Percentiles rank a stretch among this genome's conserved stretches.
Conservation (phyloP, 2,329 filamentous ascomycete genomes). For the Arthrobotrys sphaeroides region DNA sequence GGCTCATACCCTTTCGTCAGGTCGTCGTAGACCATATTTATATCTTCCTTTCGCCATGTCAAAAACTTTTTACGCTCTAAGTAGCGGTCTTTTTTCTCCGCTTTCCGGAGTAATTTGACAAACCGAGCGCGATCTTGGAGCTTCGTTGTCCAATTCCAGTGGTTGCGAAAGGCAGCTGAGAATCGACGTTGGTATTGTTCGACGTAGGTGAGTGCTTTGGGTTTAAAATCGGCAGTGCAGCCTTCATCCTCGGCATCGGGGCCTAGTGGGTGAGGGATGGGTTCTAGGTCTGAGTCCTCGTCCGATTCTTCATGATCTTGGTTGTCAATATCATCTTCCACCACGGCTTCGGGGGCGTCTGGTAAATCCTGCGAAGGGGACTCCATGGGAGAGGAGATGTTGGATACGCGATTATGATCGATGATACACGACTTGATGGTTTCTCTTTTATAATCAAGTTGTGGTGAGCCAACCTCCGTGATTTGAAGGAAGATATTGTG, state of each 20-base stretch:
- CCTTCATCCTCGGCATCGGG: not conserved
- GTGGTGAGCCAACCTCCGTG: too few relatives aligned
- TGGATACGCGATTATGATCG: too few relatives aligned
- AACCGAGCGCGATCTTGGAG: not conserved
- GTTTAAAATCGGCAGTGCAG: too few relatives aligned
- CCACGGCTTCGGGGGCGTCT: too few relatives aligned
- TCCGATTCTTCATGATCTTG: too few relatives aligned
- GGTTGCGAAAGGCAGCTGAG: not conserved
- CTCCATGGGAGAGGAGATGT: too few relatives aligned
- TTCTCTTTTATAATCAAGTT: too few relatives aligned
- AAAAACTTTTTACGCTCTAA: not conserved
- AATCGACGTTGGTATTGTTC: not conserved
- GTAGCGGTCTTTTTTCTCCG: not conserved
- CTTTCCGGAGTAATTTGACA: not conserved
- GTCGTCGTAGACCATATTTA: not conserved
- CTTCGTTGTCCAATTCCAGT: not conserved
- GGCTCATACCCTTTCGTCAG: not conserved
- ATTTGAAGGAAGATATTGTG: too few relatives aligned
- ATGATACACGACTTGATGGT: too few relatives aligned
- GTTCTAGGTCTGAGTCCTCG: too few relatives aligned
- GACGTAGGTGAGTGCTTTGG: not conserved
- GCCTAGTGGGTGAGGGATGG: not conserved
- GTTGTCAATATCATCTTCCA: too few relatives aligned
- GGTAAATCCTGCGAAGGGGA: too few relatives aligned
- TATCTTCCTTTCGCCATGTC: not conserved